Evolutionary conservation across 345 rosid species (phyloP), one percentile per base, ranked within the genome.

Genomic region (Moricandia arvensis): DNA sequence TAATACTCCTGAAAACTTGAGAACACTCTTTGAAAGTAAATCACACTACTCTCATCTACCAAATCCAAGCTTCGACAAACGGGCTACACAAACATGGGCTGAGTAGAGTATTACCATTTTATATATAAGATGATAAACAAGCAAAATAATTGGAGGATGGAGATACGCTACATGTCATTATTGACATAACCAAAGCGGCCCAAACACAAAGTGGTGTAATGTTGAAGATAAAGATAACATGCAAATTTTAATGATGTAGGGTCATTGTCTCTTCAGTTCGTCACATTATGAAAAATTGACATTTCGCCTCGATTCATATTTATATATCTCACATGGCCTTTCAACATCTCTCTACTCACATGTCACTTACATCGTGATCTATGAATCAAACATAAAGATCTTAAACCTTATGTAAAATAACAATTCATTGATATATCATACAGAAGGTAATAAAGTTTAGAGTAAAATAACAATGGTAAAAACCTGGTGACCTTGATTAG

Each of bases 251-350:
- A 29, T 43, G 49, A 5, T 7, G 75, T 71, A 71, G 80, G 76
- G 80, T 77, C 80, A 65, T 65, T 77, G 68, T 77, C 75, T 71
- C 71, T 63, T 59, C n/a, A 11, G 16, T 55, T 76, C 71, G 41
- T 69, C 70, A 47, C 75, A 54, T 55, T 8, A 63, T 29, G 59
- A 68, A 41, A 53, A 63, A 9, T 11, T 63, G 75, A 70, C 67
- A 77, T 77, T 43, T 77, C 16, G 26, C 75, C 15, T 3, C 61
- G 41, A 45, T 64, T 61, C 75, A 16, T 15, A 76, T 64, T 29
- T 27, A 3, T 34, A 64, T 47, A 26, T 64, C 41, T 64, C 80
- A 77, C 80, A 71, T 77, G 80, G 76, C 80, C 71, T 77, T 64
- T 71, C 80, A 16, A 63, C 66, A 76, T 70, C 75, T 69, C 63